Base-by-base conservation (phyloP, 768 basidiomycete genomes). In the Lentinula sp. region DNA sequence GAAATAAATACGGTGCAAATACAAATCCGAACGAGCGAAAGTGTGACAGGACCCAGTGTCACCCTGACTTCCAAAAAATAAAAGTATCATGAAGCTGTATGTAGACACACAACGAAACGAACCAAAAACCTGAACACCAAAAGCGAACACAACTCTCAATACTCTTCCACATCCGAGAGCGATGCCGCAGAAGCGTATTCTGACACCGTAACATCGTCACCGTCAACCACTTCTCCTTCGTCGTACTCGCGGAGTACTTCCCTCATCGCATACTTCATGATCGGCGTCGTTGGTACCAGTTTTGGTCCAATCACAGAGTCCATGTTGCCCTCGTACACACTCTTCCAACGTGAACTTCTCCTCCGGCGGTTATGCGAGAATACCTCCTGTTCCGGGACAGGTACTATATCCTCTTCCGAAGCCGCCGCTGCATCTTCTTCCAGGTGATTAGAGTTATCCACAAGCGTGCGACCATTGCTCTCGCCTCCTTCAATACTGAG, bases 191-290 rank as follows among this genome's bases (percentile, higher is more conserved):
- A 91, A 15, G 88, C 89, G 67, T 92, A 91, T 64, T 91, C 90
- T 6, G 88, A 90, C 37, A 86, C 80, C 13, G 86, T 86, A 68
- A 80, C 81, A 62, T 23, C 40, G 31, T 59, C 58, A 9, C 40
- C 55, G 21, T 40, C 55, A 10, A 56, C 9, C 16, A 28, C 39
- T 37, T 86, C 83, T 64, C 9, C 7, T 8, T 91, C 87, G 64
- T 91, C 85, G 64, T 91, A 93, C 73, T 94, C 92, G 67, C 84
- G 81, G 16, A 94, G 83, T 8, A 93, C 91, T 68, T 90, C 86
- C 55, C 84, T 77, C 90, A 93, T 93, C 51, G 92, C 92, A 70
- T 76, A 91, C 32, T 86, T 77, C 85, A 93, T 89, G 62, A 93
- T 89, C 2, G 91, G 89, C 2, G 90, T 88, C 16, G 83, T 81